phyloP scores from a whole-genome alignment of 441 rosid species.

The Eugenia klotzschiana region DNA sequence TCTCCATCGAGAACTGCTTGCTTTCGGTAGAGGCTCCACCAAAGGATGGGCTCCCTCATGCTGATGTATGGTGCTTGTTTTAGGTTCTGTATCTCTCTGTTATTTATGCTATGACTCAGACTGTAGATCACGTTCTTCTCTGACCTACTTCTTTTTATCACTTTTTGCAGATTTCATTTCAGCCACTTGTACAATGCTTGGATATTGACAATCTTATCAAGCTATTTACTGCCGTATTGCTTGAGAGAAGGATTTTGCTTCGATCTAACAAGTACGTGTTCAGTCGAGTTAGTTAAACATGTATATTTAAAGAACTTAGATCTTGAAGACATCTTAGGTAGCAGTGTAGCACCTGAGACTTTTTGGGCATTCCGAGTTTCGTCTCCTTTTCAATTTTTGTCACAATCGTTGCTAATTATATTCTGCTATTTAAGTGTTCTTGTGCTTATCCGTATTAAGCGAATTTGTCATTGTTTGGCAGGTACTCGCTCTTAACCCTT shows the following conservation, averaged over 20 bases:
- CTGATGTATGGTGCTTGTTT: constrained; percentile 49
- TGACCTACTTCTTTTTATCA: constrained; percentile 1
- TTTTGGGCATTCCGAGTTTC: neutral
- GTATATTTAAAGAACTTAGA: neutral
- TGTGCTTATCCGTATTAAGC: neutral
- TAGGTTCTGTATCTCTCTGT: neutral
- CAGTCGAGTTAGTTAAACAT: neutral
- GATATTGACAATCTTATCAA: constrained; percentile 85
- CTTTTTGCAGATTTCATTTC: constrained; percentile 79
- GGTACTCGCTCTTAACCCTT: constrained; percentile 88
- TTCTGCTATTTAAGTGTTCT: neutral
- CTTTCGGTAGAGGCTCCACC: constrained; percentile 92
- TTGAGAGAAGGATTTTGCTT: constrained; percentile 86
- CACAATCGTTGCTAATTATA: neutral
- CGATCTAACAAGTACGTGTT: constrained; percentile 74
- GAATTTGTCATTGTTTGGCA: constrained; percentile 6
- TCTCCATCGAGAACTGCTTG: constrained; percentile 74
- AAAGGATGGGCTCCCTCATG: constrained; percentile 83
- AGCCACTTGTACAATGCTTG: constrained; percentile 89
- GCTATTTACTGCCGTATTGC: constrained; percentile 80
- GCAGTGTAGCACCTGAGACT: neutral
- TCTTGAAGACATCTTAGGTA: neutral
- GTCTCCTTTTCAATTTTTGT: neutral
- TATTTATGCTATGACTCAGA: neutral
- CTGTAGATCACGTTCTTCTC: neutral